phyloP scores from a whole-genome alignment of 176 grass and related monocot genomes.

The Elymus sibiricus region DNA sequence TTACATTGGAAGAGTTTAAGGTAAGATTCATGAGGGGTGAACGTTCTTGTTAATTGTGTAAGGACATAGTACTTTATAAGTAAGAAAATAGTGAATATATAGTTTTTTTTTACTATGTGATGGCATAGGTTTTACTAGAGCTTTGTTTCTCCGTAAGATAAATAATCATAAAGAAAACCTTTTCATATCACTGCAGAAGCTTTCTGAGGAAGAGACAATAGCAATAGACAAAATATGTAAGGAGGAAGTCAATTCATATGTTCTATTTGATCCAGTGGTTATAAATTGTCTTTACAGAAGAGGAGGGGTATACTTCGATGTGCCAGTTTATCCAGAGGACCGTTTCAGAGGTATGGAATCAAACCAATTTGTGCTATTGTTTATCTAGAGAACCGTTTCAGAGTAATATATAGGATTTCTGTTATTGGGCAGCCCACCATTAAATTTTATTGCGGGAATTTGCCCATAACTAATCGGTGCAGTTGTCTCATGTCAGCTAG shows the following conservation, averaged over 20 bases:
- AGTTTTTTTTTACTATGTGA: too few species aligned
- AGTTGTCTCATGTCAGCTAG: not conserved
- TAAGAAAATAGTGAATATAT: not conserved
- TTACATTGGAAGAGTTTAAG: slow-evolving; percentile 98
- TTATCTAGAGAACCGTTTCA: slow-evolving; percentile 74
- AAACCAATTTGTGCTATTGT: not conserved
- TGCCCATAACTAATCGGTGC: not conserved
- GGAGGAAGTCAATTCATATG: slow-evolving; percentile 94
- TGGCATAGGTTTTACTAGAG: not conserved
- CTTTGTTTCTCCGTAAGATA: not conserved
- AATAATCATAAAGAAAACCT: slow-evolving; percentile 6
- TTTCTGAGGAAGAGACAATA: slow-evolving; percentile 86
- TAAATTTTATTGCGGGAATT: not conserved
- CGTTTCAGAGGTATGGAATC: slow-evolving; percentile 78
- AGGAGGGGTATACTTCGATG: slow-evolving; percentile 89
- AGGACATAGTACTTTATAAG: not conserved
- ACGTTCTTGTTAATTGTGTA: not conserved
- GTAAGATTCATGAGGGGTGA: slow-evolving; percentile 36
- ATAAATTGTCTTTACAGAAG: slow-evolving; percentile 70
- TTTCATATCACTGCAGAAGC: slow-evolving; percentile 49
- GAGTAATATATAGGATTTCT: slow-evolving; percentile 37
- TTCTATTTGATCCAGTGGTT: slow-evolving; percentile 85
- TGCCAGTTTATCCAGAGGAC: slow-evolving; percentile 91
- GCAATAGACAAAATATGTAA: slow-evolving; percentile 97
- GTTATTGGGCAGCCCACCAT: not conserved